Percentiles rank a stretch among this genome's conserved stretches.
Conservation (phyloP, 192 early-diverging fungal genomes). For the Coemansia sp. region DNA sequence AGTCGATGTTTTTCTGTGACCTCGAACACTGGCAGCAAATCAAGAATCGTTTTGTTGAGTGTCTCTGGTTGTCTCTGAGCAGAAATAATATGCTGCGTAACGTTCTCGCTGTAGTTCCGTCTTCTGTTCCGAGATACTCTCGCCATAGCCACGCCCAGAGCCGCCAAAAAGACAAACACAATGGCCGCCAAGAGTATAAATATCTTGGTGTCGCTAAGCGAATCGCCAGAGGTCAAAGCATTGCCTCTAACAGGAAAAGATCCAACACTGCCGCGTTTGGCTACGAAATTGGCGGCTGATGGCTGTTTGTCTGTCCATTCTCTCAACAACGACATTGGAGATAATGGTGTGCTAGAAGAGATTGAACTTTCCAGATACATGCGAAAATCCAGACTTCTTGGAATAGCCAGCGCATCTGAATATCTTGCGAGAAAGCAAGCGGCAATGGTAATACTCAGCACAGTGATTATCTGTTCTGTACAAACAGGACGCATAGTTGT, state of each 20-base stretch:
- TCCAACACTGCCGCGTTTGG: constrained; percentile 3
- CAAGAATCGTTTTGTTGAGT: constrained; percentile 53
- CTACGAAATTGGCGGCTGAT: neutral
- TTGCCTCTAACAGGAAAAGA: neutral
- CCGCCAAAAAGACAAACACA: constrained; percentile 54
- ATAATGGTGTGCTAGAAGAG: neutral
- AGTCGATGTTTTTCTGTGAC: constrained; percentile 47
- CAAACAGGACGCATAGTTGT: neutral
- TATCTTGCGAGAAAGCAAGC: neutral
- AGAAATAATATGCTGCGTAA: constrained; percentile 26
- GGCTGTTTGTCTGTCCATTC: neutral
- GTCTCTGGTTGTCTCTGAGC: constrained; percentile 33
- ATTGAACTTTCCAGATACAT: neutral
- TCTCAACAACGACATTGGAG: neutral
- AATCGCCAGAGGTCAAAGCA: constrained; percentile 13
- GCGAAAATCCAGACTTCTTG: neutral
- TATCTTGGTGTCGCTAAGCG: constrained; percentile 56
- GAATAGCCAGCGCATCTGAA: neutral
- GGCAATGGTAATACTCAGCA: neutral
- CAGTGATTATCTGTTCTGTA: neutral
- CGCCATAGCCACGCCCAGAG: constrained; percentile 54
- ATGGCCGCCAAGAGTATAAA: constrained; percentile 52
- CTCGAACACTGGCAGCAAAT: constrained; percentile 51
- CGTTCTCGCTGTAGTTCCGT: constrained; percentile 24
- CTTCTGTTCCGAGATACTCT: constrained; percentile 45